Conservation (phyloP, 2,329 filamentous ascomycete species). For the Ophiostoma quercus region DNA sequence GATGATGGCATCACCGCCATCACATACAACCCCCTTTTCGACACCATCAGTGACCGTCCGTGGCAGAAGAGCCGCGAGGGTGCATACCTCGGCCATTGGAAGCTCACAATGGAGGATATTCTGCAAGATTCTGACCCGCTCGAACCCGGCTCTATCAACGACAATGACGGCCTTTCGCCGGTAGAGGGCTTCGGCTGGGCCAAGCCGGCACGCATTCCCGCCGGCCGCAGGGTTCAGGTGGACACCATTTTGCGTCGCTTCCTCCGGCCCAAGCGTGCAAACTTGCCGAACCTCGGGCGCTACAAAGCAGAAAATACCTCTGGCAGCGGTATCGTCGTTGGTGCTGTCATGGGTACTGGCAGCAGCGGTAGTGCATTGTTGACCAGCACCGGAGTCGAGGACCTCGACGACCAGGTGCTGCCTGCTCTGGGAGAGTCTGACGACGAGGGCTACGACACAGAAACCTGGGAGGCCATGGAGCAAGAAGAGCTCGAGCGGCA, state of each 20-base stretch:
- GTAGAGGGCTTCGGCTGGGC: slow-evolving; percentile 23
- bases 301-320: slow-evolving; percentile 16
- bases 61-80: slow-evolving; percentile 23
- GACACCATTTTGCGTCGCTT: slow-evolving; percentile 40
- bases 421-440: slow-evolving; percentile 41
- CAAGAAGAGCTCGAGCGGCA: slow-evolving; percentile 43
- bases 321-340: neutral
- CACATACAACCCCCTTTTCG: neutral
- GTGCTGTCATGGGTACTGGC: neutral
- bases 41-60: neutral
- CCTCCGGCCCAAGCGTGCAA: slow-evolving; percentile 30
- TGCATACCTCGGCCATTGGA: slow-evolving; percentile 38
- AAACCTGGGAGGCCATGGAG: slow-evolving; percentile 52
- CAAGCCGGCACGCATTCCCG: slow-evolving; percentile 32
- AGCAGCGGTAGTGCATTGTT: neutral
- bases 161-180: neutral
- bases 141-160: neutral
- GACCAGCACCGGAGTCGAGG: neutral
- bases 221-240: slow-evolving; percentile 43
- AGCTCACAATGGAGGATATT: slow-evolving; percentile 27
- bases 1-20: neutral
- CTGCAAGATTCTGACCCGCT: slow-evolving; percentile 21
- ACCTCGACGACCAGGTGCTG: slow-evolving; percentile 36
- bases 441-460: slow-evolving; percentile 38
- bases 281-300: slow-evolving; percentile 21